Percentiles rank a stretch among this genome's conserved stretches.
These are phyloP conservation scores for Penicillium freii DNA, from an alignment of 2,329 filamentous ascomycete species.

Conservation along the genomic window DNA sequence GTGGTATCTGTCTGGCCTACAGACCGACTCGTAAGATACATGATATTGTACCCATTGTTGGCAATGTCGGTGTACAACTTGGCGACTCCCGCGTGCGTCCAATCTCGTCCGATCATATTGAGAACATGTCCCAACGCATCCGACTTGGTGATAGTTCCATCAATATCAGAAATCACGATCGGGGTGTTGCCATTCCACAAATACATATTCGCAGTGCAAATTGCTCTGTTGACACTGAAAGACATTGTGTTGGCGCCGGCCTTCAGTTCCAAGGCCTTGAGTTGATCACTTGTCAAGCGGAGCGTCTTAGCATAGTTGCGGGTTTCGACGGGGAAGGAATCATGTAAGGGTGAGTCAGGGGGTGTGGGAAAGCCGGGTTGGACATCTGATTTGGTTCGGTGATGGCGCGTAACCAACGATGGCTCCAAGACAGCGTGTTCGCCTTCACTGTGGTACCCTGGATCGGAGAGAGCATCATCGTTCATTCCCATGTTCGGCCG, in stretches of 20 bases:
- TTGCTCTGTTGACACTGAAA: constrained; percentile 94
- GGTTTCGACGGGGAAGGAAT: constrained; percentile 60
- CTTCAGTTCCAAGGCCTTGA: constrained; percentile 79
- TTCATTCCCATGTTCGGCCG: constrained; percentile 53
- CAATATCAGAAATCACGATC: constrained; percentile 97
- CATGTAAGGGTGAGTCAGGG: constrained; percentile 52
- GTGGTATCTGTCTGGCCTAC: constrained; percentile 93
- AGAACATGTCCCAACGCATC: constrained; percentile 91
- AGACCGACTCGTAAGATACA: constrained; percentile 92
- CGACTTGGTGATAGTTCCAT: constrained; percentile 97
- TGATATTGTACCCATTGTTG: constrained; percentile 96
- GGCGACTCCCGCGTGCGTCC: constrained; percentile 94
- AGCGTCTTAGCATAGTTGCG: constrained; percentile 96
- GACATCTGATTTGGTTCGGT: constrained; percentile 63
- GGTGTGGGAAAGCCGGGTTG: constrained; percentile 66
- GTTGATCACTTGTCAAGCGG: constrained; percentile 88
- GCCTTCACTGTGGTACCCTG: constrained; percentile 91
- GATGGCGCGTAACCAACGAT: constrained; percentile 49
- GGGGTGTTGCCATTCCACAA: constrained; percentile 88
- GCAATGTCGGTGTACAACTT: constrained; percentile 96
- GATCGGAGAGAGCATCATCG: constrained; percentile 84
- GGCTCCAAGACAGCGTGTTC: constrained; percentile 67
- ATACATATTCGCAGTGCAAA: constrained; percentile 88
- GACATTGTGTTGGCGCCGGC: constrained; percentile 89
- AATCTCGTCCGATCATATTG: constrained; percentile 95